These are phyloP conservation scores for Hypoxylon crocopeplum DNA, from an alignment of 495 filamentous ascomycete genomes.

Conservation along the genomic window DNA sequence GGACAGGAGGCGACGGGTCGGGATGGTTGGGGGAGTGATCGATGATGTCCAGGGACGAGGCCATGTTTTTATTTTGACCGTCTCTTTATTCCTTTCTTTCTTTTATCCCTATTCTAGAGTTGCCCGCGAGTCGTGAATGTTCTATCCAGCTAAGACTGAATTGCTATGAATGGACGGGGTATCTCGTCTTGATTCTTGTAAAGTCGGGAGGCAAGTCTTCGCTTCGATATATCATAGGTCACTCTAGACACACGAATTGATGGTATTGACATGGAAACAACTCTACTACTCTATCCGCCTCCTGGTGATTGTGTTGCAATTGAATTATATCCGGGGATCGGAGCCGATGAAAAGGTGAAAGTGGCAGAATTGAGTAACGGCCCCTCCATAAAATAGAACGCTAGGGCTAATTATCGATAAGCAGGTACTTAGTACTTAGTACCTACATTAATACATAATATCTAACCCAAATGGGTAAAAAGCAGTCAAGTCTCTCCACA, in stretches of 20 bases:
- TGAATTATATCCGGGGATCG: constrained; percentile 21
- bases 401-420: constrained; percentile 28
- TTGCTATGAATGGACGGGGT: too few relatives aligned
- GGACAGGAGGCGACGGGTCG: constrained; percentile 67
- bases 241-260: too few relatives aligned
- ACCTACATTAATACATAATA: too few relatives aligned
- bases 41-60: constrained; percentile 61
- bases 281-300: constrained; percentile 7
- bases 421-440: too few relatives aligned
- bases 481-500: too few relatives aligned
- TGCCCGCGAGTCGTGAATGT: too few relatives aligned
- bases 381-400: not conserved
- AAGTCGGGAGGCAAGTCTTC: not conserved
- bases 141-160: too few relatives aligned
- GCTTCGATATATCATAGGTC: not conserved
- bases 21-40: constrained; percentile 89
- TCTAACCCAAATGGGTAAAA: too few relatives aligned
- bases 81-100: not conserved
- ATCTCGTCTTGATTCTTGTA: not conserved
- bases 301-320: not conserved
- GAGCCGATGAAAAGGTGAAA: constrained; percentile 5
- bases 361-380: constrained; percentile 5
- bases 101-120: not conserved
- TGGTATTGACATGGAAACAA: constrained; percentile 6
- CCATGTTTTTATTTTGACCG: constrained; percentile 43